Evolutionary conservation across 208 protist genomes (phyloP), one percentile per base, ranked within the genome.

Genomic region (Strigomonas culicis): DNA sequence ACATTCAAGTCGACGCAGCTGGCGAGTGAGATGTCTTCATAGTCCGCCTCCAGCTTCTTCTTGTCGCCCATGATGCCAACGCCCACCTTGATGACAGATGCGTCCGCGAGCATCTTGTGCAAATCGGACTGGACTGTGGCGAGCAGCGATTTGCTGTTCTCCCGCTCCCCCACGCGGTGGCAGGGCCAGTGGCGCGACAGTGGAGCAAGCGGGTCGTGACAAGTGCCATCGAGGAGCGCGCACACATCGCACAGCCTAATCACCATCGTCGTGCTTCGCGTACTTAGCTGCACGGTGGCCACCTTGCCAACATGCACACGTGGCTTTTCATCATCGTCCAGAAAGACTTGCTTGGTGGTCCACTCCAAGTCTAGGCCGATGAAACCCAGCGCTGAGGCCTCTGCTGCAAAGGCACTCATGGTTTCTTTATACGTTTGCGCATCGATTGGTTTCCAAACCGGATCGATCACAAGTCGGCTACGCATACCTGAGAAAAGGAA

Each of bases 331-430:
- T 50, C 2, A 1, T n/a, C 32, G 19, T 68, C 47, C 13, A 53
- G 6, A 24, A 43, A 39, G 31, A 39, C 34, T 28, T 22, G 49
- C 36, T 59, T 68, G 34, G 52, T 30, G 10, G 80, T 85, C 83
- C 83, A 90, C 50, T 90, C 83, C 58, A 84, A 59, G 63, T 90
- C 83, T 17, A 90, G 60, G 0, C 83, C 83, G 8, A 85, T 68
- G 66, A 84, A 83, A 24, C 74, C 70, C 32, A 68, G 74, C 1
- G 43, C 24, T 11, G 31, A 30, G 7, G 74, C 75, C 49, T 89
- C 82, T 6, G n/a, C 4, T 2, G n/a, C 32, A 19, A 89, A 61
- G 4, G 22, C 39, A 2, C 36, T 28, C 75, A 75, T 84, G 15
- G 68, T n/a, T n/a, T 34, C 36, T 25, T 30, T 31, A 36, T 79